A percentile compares a stretch with the other conserved stretches of the same genome.
These are phyloP conservation scores for Marchantia polymorpha DNA, from an alignment of 225 moss, liverwort and hornwort species.

Conservation along the genomic window DNA sequence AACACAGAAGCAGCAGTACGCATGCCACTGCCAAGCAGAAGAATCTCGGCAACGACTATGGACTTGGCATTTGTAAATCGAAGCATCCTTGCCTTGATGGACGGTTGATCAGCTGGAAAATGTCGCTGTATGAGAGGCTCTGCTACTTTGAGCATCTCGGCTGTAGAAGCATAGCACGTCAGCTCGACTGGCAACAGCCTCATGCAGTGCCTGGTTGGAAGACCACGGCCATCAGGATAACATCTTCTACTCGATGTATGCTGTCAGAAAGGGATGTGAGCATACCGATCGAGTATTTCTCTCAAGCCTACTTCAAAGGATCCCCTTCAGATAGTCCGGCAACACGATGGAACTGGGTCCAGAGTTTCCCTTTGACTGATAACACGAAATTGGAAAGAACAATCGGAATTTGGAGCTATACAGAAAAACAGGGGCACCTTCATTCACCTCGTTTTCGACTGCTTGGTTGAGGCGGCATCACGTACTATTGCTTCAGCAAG, in stretches of 20 bases:
- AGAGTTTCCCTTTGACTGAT: neutral
- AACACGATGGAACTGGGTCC: no score
- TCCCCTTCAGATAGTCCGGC: no score
- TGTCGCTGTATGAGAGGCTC: slow-evolving; percentile 69
- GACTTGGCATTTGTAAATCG: neutral
- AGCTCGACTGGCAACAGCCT: slow-evolving; percentile 86
- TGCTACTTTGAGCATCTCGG: slow-evolving; percentile 84
- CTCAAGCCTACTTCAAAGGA: neutral
- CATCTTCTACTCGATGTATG: no score
- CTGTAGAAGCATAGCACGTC: slow-evolving; percentile 87
- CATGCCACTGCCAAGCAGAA: no score
- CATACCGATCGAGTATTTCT: neutral
- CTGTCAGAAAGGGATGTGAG: no score
- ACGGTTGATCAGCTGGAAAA: slow-evolving; percentile 68
- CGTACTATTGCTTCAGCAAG: slow-evolving; percentile 89
- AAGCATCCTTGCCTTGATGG: slow-evolving; percentile 59
- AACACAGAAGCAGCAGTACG: no score
- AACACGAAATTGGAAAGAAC: neutral
- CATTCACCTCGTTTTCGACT: slow-evolving; percentile 79
- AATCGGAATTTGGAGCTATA: neutral
- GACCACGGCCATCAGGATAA: neutral
- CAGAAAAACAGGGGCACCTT: slow-evolving; percentile 25
- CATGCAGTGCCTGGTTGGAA: slow-evolving; percentile 67
- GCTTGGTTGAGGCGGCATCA: slow-evolving; percentile 77
- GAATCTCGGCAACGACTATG: neutral